Percentiles rank a stretch among this genome's conserved stretches.
Evolutionary conservation across 2,329 filamentous ascomycete species (phyloP).

Genomic region (Scytalidium sp.): DNA sequence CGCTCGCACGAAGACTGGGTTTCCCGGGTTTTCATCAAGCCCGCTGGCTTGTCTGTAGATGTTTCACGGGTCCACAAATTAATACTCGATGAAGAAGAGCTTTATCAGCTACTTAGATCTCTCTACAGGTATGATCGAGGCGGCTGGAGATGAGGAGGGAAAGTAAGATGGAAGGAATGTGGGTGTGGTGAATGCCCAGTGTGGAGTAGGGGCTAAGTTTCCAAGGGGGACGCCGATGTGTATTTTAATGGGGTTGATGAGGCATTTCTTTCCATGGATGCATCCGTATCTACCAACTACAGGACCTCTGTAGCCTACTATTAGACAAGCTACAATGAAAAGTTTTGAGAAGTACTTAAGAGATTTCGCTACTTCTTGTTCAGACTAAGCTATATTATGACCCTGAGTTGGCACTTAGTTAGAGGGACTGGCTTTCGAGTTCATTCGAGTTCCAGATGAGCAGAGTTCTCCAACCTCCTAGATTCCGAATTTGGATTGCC

Average conservation of each 20-base stretch:
- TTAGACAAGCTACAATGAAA: not conserved
- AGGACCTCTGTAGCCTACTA: constrained; percentile 1
- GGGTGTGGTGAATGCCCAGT: constrained; percentile 2
- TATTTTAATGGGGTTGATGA: constrained; percentile 3
- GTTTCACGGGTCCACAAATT: constrained; percentile 36
- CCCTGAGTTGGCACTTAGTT: no score
- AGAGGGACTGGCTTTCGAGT: no score
- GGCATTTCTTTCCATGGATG: constrained; percentile 6
- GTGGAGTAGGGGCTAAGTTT: not conserved
- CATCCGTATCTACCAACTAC: constrained; percentile 4
- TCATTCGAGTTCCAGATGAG: no score
- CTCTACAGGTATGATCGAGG: constrained; percentile 46
- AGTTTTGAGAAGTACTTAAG: constrained; percentile 9
- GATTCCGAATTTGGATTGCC: no score
- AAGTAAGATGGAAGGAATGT: constrained; percentile 1
- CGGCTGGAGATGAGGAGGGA: constrained; percentile 32
- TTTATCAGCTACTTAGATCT: constrained; percentile 41
- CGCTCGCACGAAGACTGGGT: constrained; percentile 36
- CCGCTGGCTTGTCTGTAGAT: constrained; percentile 31
- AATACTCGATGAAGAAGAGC: constrained; percentile 33
- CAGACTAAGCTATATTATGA: no score
- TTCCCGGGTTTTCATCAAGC: constrained; percentile 38
- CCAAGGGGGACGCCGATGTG: not conserved
- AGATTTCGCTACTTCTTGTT: no score
- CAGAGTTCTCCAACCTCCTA: no score